Evolutionary conservation across 352 stramenopile species (phyloP).

Genomic region (Phytophthora hibernalis): DNA sequence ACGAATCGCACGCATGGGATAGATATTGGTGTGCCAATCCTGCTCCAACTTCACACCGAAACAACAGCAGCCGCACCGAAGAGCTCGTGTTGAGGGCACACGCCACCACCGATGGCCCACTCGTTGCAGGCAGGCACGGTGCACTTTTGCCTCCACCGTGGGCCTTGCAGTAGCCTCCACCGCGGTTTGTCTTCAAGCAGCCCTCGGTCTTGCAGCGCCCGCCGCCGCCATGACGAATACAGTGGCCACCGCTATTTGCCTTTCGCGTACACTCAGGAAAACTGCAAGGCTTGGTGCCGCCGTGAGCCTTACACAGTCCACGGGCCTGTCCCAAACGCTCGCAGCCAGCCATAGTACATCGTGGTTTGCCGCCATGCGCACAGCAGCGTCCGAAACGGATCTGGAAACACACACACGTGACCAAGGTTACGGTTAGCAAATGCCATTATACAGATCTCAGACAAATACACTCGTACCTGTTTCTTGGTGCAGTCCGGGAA

Average conservation of each 20-base stretch:
- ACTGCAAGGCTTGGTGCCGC: conserved; percentile 72
- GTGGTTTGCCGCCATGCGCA: conserved; percentile 77
- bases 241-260: conserved; percentile 80
- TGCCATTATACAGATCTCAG: background rate
- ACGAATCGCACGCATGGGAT: conserved; percentile 28
- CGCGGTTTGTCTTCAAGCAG: conserved; percentile 81
- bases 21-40: conserved; percentile 29
- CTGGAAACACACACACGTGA: conserved; percentile 26
- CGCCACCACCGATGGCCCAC: conserved; percentile 75
- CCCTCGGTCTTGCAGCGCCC: conserved; percentile 68
- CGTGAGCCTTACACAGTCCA: conserved; percentile 84
- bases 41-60: conserved; percentile 50
- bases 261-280: conserved; percentile 67
- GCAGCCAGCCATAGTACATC: conserved; percentile 70
- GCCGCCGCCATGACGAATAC: conserved; percentile 83
- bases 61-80: conserved; percentile 54
- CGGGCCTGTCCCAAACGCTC: conserved; percentile 68
- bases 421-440: conserved; percentile 9
- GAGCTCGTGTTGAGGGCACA: conserved; percentile 69
- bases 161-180: conserved; percentile 79
- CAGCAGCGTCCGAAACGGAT: conserved; percentile 80
- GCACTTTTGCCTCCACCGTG: conserved; percentile 87
- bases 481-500: conserved; percentile 83
- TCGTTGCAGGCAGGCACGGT: conserved; percentile 60
- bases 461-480: conserved; percentile 47